Evolutionary conservation across 176 grass and related monocot species (phyloP).

Genomic region (Zizania latifolia): DNA sequence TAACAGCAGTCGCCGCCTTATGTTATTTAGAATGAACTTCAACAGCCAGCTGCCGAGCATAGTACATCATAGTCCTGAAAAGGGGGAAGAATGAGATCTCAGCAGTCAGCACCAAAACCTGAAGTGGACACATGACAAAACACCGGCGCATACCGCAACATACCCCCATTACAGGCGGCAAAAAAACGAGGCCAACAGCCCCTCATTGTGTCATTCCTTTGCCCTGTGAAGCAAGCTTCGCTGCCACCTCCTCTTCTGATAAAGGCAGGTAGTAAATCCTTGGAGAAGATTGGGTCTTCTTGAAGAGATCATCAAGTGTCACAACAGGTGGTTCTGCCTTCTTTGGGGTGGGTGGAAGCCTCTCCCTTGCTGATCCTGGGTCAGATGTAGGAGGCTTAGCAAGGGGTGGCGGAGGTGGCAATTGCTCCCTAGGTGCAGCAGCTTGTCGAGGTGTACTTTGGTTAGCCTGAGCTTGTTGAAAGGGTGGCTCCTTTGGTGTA

Average conservation of each 20-base stretch:
- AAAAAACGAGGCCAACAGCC: not conserved
- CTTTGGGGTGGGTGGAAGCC: slow-evolving; percentile 61
- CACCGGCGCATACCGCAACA: slow-evolving; percentile 1
- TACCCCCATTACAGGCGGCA: not conserved
- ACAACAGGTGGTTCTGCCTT: slow-evolving; percentile 73
- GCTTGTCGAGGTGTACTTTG: slow-evolving; percentile 34
- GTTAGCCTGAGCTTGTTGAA: slow-evolving; percentile 46
- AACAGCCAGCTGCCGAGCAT: too few species aligned
- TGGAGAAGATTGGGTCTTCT: slow-evolving; percentile 74
- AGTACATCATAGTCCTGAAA: slow-evolving; percentile 4
- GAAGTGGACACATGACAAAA: not conserved
- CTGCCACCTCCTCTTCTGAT: slow-evolving; percentile 77
- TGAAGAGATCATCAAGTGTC: slow-evolving; percentile 95
- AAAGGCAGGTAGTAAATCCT: slow-evolving; percentile 96
- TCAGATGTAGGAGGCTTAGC: slow-evolving; percentile 29
- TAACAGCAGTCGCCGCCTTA: not conserved
- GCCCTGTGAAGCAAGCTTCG: slow-evolving; percentile 55
- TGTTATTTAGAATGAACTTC: slow-evolving; percentile 22
- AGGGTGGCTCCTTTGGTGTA: slow-evolving; percentile 18
- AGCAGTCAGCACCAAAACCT: not conserved
- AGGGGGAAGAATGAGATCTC: not conserved
- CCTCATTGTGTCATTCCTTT: slow-evolving; percentile 47
- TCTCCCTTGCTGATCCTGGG: slow-evolving; percentile 26
- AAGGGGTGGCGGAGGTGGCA: slow-evolving; percentile 50
- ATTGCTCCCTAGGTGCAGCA: slow-evolving; percentile 47